Evolutionary conservation across 2,329 filamentous ascomycete genomes (phyloP), one percentile per base, ranked within the genome.

Genomic region (Botrytis hyacinthi): DNA sequence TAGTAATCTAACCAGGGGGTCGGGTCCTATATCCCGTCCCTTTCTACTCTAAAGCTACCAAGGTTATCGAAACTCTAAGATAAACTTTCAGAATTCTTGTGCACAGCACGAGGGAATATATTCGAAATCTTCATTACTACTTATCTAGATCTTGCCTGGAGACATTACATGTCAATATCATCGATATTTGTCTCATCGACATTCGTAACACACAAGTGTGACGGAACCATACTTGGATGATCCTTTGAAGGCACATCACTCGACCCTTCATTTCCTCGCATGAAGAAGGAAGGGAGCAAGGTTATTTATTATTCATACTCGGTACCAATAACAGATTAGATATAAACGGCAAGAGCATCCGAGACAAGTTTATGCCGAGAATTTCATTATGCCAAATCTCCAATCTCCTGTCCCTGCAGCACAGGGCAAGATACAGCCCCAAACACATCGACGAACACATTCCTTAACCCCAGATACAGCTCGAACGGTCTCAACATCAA

Each of bases 291-390:
- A 68, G 32, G 70, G 40, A 59, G 35, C 51, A 72, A 72, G 71
- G 62, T 68, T 68, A 57, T 60, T 48, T 37, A 26, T 71, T 51
- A 70, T 72, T 40, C 61, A 67, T 59, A 68, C n/a, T 37, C 70
- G 63, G n/a, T 42, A 72, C 37, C 40, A 72, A 72, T 29, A 32
- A 51, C 46, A 66, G 40, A 60, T 51, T 26, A 37, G 29, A 72
- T 69, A 60, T 68, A 73, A 77, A 75, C 40, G 74, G 76, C 71
- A 78, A 65, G 74, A 65, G 51, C 51, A 66, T 61, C 74, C 74
- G 73, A 74, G 70, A 75, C 73, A 73, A 44, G 51, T 69, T 68
- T 72, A 68, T 75, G 76, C 75, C 74, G 65, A 73, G 62, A 70
- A 51, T 62, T 60, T 72, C 62, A 62, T n/a, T 74, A 71, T 75